phyloP scores from a whole-genome alignment of 805 yeast species.

The Jamesozyma jinghongensis region DNA sequence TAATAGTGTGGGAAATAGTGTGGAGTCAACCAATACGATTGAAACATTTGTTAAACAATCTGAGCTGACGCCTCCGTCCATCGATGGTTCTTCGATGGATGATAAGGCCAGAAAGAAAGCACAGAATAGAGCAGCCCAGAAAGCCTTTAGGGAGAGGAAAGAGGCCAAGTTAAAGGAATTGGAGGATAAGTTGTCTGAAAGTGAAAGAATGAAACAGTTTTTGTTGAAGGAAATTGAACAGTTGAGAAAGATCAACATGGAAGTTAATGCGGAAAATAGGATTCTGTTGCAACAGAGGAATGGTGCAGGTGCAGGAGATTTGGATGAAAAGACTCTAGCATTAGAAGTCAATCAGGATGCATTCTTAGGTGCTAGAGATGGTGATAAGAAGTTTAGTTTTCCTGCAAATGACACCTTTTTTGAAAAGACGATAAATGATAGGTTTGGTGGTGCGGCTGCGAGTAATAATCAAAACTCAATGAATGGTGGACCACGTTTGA shows the following conservation, averaged over 20 bases:
- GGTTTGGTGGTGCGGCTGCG: not conserved
- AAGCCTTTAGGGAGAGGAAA: slow-evolving; percentile 77
- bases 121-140: slow-evolving; percentile 77
- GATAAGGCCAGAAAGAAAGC: slow-evolving; percentile 54
- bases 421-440: not conserved
- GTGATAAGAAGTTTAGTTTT: too few relatives aligned
- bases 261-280: slow-evolving; percentile 58
- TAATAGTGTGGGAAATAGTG: not conserved
- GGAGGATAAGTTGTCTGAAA: slow-evolving; percentile 45
- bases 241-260: slow-evolving; percentile 44
- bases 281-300: slow-evolving; percentile 31
- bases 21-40: not conserved
- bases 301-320: not conserved
- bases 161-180: slow-evolving; percentile 63
- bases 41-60: not conserved
- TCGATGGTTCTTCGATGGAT: slow-evolving; percentile 18
- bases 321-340: too few relatives aligned
- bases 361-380: too few relatives aligned
- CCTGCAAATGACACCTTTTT: too few relatives aligned
- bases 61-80: not conserved
- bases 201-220: slow-evolving; percentile 46
- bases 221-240: slow-evolving; percentile 41
- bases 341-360: too few relatives aligned
- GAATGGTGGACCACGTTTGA: too few relatives aligned
- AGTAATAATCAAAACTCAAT: not conserved